Base-by-base conservation (phyloP, 805 yeast genomes). In the Myxozyma nipponensis region DNA sequence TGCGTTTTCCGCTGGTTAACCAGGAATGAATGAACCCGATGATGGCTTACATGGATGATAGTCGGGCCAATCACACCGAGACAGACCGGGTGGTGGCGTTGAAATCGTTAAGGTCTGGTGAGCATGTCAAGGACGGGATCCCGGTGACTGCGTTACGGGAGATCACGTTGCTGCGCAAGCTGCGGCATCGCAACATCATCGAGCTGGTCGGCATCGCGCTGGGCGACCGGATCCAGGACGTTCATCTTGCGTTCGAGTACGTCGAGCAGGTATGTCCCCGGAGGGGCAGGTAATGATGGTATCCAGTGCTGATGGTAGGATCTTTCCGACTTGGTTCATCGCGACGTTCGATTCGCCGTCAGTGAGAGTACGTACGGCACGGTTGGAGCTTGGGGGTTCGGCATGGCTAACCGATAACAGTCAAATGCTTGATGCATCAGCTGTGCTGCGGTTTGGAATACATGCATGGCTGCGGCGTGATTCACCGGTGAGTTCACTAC, bases 61-160 rank as follows among this genome's bases (percentile, higher is more conserved):
- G 55, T 70, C 87, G 87, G 61, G 95, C 96, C 0, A 73, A 72
- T 44, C 88, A 91, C 65, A 69, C 69, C 10, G 70, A 77, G 2
- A 85, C 95, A 0, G 75, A 78, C 1, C 79, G 77, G 48, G 70
- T 76, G 57, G 91, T 87, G 19, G 98, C 97, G 1, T 71, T 91
- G 63, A 91, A 91, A 65, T 76, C 82, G 56, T 72, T 91, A 38
- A 69, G 96, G 54, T 74, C 90, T 58, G 96, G 89, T 63, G 70
- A 80, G 5, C 96, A 89, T 65, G 50, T 39, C 17, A 42, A 86
- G 43, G 97, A 91, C 63, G 96, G 97, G 0, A 86, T 91, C 66
- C 98, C 98, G 2, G 85, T 88, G 19, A 89, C 98, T 0, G 95
- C 97, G 0, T 81, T 88, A 63, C 74, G 98, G 59, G 98, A 91